These are phyloP conservation scores for Daldinia concentrica DNA, from an alignment of 495 filamentous ascomycete genomes.

Conservation along the genomic window DNA sequence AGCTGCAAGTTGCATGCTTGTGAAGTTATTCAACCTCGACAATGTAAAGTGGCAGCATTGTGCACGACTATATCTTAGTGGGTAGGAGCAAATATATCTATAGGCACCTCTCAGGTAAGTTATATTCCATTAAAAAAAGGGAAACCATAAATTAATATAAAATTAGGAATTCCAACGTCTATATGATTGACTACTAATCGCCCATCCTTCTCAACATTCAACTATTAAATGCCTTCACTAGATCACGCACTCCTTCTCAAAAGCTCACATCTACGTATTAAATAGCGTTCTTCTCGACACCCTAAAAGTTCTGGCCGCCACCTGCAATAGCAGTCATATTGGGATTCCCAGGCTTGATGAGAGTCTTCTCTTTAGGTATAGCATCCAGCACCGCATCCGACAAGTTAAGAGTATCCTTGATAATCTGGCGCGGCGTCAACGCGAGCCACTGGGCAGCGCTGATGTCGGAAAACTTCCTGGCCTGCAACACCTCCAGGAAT, in stretches of 20 bases:
- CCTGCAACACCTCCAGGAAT: slow-evolving; percentile 76
- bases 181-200: neutral
- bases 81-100: neutral
- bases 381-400: slow-evolving; percentile 61
- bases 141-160: no score
- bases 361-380: slow-evolving; percentile 70
- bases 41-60: no score
- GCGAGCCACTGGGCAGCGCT: slow-evolving; percentile 73
- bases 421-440: slow-evolving; percentile 69
- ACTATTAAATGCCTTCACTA: slow-evolving; percentile 1
- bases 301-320: slow-evolving; percentile 20
- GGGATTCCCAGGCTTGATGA: slow-evolving; percentile 60
- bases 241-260: neutral
- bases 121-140: neutral
- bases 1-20: no score
- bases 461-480: slow-evolving; percentile 70
- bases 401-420: slow-evolving; percentile 69
- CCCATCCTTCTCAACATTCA: neutral
- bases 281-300: neutral
- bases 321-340: slow-evolving; percentile 49
- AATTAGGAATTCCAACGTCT: slow-evolving; percentile 14
- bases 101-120: neutral
- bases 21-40: no score
- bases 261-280: neutral
- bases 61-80: no score